Evolutionary conservation across 495 filamentous ascomycete species (phyloP).

Genomic region (Lasiosphaeris hirsuta): DNA sequence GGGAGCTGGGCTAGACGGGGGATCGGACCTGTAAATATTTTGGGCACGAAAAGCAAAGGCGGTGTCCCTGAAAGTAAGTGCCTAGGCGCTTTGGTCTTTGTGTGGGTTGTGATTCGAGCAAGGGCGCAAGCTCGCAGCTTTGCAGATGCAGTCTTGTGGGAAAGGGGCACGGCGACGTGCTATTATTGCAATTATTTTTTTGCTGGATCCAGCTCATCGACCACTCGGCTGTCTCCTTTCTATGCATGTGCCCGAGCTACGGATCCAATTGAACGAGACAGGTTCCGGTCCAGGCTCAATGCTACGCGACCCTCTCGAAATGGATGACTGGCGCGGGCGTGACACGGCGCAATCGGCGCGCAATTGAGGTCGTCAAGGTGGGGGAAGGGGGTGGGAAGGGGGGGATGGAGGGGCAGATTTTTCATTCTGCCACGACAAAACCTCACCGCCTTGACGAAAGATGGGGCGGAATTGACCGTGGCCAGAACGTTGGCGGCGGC

Average conservation of each 20-base stretch:
- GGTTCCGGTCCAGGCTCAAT: not conserved
- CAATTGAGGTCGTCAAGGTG: not conserved
- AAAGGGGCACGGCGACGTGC: slow-evolving; percentile 7
- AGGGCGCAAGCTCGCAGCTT: not conserved
- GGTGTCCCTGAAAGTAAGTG: slow-evolving; percentile 8
- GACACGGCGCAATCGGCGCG: slow-evolving; percentile 6
- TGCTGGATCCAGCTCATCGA: not conserved
- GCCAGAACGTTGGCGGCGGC: not conserved
- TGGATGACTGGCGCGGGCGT: not conserved
- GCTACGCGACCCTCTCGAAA: slow-evolving; percentile 1
- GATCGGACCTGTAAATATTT: not conserved
- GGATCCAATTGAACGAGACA: slow-evolving; percentile 14
- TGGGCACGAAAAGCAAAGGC: slow-evolving; percentile 1
- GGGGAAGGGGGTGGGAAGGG: not conserved
- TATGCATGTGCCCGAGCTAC: slow-evolving; percentile 19
- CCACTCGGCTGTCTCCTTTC: slow-evolving; percentile 12
- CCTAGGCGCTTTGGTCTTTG: not conserved
- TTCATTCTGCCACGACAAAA: not conserved
- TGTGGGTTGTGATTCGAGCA: slow-evolving; percentile 9
- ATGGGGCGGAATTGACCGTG: slow-evolving; percentile 1
- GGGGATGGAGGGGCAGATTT: not conserved
- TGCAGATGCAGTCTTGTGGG: slow-evolving; percentile 5
- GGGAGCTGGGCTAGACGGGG: not conserved
- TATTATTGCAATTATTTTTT: not conserved
- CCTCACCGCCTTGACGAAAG: slow-evolving; percentile 1